Conservation (phyloP, 2,329 filamentous ascomycete genomes). For the Pseudocercospora vitis region DNA sequence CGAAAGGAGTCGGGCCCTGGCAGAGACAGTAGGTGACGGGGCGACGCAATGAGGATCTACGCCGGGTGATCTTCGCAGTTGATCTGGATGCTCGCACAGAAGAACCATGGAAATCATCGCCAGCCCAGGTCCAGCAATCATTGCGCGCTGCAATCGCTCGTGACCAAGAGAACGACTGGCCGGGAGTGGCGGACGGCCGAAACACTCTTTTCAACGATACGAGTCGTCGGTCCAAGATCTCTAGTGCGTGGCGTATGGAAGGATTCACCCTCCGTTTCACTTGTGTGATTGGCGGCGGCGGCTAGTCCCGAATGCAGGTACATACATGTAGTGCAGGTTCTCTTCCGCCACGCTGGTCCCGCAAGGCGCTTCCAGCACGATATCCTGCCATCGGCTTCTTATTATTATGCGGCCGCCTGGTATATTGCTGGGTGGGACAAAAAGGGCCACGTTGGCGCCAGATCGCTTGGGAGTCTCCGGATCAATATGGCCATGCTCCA, state of each 20-base stretch:
- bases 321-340: neutral
- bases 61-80: neutral
- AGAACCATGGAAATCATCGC: neutral
- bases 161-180: neutral
- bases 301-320: constrained; percentile 6
- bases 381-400: neutral
- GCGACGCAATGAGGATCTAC: constrained; percentile 7
- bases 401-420: neutral
- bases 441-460: neutral
- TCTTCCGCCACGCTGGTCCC: neutral
- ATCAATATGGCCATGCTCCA: neutral
- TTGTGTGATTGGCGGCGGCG: neutral
- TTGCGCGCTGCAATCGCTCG: neutral
- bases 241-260: neutral
- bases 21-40: neutral
- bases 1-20: neutral
- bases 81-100: neutral
- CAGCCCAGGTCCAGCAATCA: neutral
- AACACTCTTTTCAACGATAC: constrained; percentile 2
- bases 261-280: constrained; percentile 4
- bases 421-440: neutral
- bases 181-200: neutral
- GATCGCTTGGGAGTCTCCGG: neutral
- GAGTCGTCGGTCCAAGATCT: neutral
- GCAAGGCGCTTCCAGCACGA: neutral